These are phyloP conservation scores for Hypoxylon sp. DNA, from an alignment of 2,329 filamentous ascomycete genomes.

Conservation along the genomic window DNA sequence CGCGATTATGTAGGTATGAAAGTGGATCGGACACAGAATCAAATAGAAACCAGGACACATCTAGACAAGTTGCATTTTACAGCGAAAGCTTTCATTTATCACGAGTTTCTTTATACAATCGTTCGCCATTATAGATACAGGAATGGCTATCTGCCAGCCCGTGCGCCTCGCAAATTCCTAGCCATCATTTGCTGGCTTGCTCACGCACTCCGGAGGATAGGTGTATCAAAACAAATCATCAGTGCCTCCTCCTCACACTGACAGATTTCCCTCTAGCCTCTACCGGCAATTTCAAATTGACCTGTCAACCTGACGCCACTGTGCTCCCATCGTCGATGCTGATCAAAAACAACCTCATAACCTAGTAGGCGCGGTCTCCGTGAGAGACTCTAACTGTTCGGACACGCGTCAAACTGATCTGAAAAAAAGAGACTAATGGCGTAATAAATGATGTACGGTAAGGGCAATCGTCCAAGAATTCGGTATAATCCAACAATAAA, in stretches of 20 bases:
- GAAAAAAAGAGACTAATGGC: slow-evolving; percentile 23
- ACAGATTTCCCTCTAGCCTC: slow-evolving; percentile 29
- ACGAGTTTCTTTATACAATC: slow-evolving; percentile 40
- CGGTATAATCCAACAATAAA: slow-evolving; percentile 38
- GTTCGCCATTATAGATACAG: slow-evolving; percentile 43
- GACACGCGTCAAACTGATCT: slow-evolving; percentile 23
- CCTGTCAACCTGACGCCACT: slow-evolving; percentile 42
- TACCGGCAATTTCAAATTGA: slow-evolving; percentile 43
- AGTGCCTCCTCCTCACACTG: slow-evolving; percentile 28
- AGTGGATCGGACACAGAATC: not conserved
- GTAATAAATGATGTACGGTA: slow-evolving; percentile 49
- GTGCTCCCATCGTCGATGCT: slow-evolving; percentile 32
- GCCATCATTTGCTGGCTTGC: slow-evolving; percentile 26
- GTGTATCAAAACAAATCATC: slow-evolving; percentile 33
- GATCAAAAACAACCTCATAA: slow-evolving; percentile 28
- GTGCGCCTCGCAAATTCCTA: slow-evolving; percentile 21
- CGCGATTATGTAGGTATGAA: not conserved
- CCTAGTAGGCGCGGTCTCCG: slow-evolving; percentile 18
- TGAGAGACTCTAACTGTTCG: slow-evolving; percentile 15
- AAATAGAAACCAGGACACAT: not conserved
- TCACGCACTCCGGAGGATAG: slow-evolving; percentile 24
- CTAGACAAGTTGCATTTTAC: not conserved
- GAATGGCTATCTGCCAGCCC: slow-evolving; percentile 33
- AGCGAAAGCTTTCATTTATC: slow-evolving; percentile 27
- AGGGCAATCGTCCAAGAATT: slow-evolving; percentile 38